Base-by-base conservation (phyloP, 2,329 filamentous ascomycete genomes). In the Pseudocercospora macadamiae region DNA sequence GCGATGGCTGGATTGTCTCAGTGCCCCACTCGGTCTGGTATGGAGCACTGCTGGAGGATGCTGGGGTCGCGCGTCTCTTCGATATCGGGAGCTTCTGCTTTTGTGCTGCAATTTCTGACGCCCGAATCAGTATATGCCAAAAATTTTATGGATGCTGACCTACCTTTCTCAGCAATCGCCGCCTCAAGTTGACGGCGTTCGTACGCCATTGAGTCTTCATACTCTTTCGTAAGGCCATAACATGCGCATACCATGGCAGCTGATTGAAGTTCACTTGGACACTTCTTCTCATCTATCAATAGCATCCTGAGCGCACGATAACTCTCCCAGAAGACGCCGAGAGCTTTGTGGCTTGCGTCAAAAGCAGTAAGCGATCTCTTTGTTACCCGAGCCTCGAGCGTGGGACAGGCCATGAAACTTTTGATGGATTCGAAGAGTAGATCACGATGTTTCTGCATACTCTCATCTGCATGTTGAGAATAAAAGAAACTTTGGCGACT, bases 311-410 rank as follows among this genome's bases (percentile, higher is more conserved):
- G 16, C 8, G n/a, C 4, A 18, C 32, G 16, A 23, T 32, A 30
- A 16, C 23, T 14, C 2, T 23, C 9, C 54, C 54, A 55, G 16
- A 49, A 55, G 5, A 18, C 34, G 28, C 30, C 28, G 5, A 55
- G 54, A 8, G 28, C 44, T 12, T 44, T 44, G 30, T 55, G 54
- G 28, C 44, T 34, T 8, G 28, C 32, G 16, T 55, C 54, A 16
- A 39, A 55, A 10, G 28, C 44, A 12, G 25, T 16, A 14, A 55
- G 16, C 19, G 28, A 48, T 12, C 26, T 48, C 25, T 14, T 14
- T 18, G 7, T 49, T 16, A 45, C 16, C 14, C 39, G 49, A 14
- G 26, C 32, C 7, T 37, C 28, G 6, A 16, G 14, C 8, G 19
- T 14, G 4, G 53, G 53, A 9, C 18, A 34, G 21, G 23, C 23